Base-by-base conservation (phyloP, 1,139 yeast genomes). In the Saccharomyces hybrid region DNA sequence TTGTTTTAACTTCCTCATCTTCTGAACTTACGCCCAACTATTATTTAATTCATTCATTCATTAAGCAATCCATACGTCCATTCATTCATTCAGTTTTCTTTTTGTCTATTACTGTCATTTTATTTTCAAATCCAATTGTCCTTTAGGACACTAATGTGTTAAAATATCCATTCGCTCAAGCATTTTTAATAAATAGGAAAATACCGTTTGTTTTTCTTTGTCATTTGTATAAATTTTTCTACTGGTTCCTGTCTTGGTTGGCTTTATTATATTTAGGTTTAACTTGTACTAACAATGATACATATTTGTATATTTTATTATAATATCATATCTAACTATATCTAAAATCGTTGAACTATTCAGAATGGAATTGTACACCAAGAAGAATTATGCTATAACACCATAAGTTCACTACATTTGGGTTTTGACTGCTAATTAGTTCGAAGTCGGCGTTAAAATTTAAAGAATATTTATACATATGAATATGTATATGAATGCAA, bases 71-170 rank as follows among this genome's bases (percentile, higher is more conserved):
- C 53, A 47, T 26, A 6, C 28, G 8, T 47, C 34, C 50, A 46
- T 51, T 51, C 38, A 16, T 47, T 34, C n/a, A 29, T 14, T 44
- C 42, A 31, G 32, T 42, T 51, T 47, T 46, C 48, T 46, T 29
- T 32, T 52, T 49, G 46, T 46, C 47, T 34, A 41, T 51, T 25
- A 52, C 38, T 47, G 49, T 47, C 31, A 20, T 47, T 27, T 38
- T 20, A 8, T 8, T 29, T 26, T 46, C 32, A 51, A 27, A 46
- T 51, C 3, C 29, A 23, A 23, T 29, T 49, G 44, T 31, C 27
- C 23, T 14, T 49, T 32, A 20, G 14, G 29, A 11, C 46, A 49
- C 25, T 31, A 25, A 41, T 27, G 34, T 29, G 50, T 28, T 26
- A 20, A 26, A 23, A 48, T 38, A 25, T 42, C 48, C 38, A 28